Percentiles rank a stretch among this genome's conserved stretches.
Conservation (phyloP, 2,329 filamentous ascomycete genomes). For the Parafenestella ontariensis region DNA sequence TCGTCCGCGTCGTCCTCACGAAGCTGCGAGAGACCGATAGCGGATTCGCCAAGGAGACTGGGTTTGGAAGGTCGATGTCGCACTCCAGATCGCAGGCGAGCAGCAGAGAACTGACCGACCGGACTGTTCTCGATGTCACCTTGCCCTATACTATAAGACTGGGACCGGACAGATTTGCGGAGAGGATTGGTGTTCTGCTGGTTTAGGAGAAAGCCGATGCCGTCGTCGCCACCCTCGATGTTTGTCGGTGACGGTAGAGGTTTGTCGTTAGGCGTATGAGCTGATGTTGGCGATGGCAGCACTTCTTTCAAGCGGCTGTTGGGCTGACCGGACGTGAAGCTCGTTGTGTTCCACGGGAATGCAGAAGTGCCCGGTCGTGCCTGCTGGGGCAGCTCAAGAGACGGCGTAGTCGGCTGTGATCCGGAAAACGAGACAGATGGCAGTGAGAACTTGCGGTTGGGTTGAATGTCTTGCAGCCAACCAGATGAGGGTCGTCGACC, state of each 20-base stretch:
- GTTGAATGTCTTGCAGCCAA: constrained; percentile 86
- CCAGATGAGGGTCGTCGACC: constrained; percentile 42
- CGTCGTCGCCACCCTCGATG: constrained; percentile 59
- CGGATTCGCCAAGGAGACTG: constrained; percentile 72
- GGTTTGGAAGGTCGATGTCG: constrained; percentile 83
- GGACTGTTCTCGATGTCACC: constrained; percentile 63
- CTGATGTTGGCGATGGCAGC: constrained; percentile 44
- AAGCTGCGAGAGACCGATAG: constrained; percentile 38
- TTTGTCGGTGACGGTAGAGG: constrained; percentile 37
- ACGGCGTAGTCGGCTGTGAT: constrained; percentile 82
- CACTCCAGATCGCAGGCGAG: constrained; percentile 52
- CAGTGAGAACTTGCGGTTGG: constrained; percentile 74
- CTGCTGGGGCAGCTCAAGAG: constrained; percentile 64
- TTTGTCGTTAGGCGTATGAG: constrained; percentile 28
- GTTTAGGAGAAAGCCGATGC: constrained; percentile 44
- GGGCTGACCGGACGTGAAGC: constrained; percentile 33
- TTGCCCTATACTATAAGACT: constrained; percentile 96
- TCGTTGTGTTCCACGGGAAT: constrained; percentile 53
- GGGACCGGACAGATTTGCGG: constrained; percentile 90
- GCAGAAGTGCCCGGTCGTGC: constrained; percentile 50
- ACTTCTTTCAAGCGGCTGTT: constrained; percentile 42
- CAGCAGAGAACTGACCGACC: constrained; percentile 60
- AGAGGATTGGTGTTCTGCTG: constrained; percentile 79
- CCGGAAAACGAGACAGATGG: constrained; percentile 72
- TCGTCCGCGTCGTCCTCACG: constrained; percentile 63